phyloP scores from a whole-genome alignment of 176 grass and related monocot species.

The Rhipidocladum racemiflorum region DNA sequence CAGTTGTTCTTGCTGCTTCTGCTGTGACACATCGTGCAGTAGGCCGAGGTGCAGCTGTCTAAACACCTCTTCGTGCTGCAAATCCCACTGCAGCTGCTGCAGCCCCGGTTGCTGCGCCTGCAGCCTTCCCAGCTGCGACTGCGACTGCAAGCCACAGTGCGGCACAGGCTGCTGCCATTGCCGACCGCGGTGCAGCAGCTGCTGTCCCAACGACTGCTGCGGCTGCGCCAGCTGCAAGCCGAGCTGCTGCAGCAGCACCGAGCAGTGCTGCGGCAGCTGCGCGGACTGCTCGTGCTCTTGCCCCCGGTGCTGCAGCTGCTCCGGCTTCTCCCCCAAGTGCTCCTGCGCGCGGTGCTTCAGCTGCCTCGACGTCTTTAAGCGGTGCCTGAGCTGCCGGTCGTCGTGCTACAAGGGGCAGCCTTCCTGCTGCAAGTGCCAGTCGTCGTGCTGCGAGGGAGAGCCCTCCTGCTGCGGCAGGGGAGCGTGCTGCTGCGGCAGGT shows the following conservation, averaged over 20 bases:
- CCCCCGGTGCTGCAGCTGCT: background rate
- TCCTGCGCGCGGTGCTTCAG: conserved; percentile 9
- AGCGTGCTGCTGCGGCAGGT: conserved; percentile 27
- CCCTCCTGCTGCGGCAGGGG: conserved; percentile 27
- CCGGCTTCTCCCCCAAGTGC: conserved; percentile 6
- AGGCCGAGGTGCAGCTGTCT: conserved; percentile 35
- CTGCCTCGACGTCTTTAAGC: conserved; percentile 19
- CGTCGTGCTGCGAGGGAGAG: conserved; percentile 40
- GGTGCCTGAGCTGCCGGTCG: conserved; percentile 33
- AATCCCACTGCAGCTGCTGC: conserved; percentile 16
- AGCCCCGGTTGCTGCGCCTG: conserved; percentile 21
- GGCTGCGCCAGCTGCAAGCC: background rate
- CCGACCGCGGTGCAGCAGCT: conserved; percentile 25
- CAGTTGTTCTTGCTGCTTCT: conserved; percentile 39
- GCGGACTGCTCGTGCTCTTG: conserved; percentile 10
- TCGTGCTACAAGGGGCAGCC: conserved; percentile 42
- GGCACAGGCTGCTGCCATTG: background rate
- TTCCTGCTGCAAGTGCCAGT: conserved; percentile 48
- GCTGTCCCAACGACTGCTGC: conserved; percentile 30
- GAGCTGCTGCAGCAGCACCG: conserved; percentile 17
- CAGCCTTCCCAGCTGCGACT: conserved; percentile 38
- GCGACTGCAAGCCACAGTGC: conserved; percentile 28
- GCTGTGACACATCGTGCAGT: conserved; percentile 39
- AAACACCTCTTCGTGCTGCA: conserved; percentile 21
- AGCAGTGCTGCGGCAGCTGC: background rate